These are phyloP conservation scores for Rhodamnia argentea DNA, from an alignment of 345 rosid species.

Conservation along the genomic window DNA sequence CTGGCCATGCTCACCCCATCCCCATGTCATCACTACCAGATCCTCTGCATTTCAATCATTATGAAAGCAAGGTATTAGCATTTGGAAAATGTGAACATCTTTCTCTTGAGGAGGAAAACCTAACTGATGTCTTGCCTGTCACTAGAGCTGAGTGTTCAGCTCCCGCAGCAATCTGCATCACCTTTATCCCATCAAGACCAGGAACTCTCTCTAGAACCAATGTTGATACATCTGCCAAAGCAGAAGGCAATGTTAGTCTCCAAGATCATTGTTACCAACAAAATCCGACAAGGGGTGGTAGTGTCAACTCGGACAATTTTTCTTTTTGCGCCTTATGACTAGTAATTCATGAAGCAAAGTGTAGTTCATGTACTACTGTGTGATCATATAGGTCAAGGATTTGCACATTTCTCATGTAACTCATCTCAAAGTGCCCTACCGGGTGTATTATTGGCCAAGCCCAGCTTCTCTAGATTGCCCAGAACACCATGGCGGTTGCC, in stretches of 20 bases:
- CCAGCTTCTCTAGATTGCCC: constrained; percentile 30
- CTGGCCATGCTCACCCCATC: constrained; percentile 99
- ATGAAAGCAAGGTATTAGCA: neutral
- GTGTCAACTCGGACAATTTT: neutral
- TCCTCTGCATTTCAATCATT: constrained; percentile 27
- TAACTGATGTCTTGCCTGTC: constrained; percentile 31
- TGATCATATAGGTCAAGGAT: neutral
- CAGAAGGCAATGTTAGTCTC: neutral
- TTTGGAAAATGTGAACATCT: neutral
- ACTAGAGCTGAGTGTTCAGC: constrained; percentile 83
- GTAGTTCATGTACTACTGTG: neutral
- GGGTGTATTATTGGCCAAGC: constrained; percentile 14
- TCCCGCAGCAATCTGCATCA: constrained; percentile 59
- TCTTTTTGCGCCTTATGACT: neutral
- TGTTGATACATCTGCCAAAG: constrained; percentile 3
- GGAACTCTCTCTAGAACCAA: constrained; percentile 32
- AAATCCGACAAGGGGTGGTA: neutral
- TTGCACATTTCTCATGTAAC: neutral
- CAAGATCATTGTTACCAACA: neutral
- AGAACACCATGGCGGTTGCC: constrained; percentile 40
- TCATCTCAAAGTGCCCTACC: constrained; percentile 16
- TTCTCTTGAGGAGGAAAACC: neutral
- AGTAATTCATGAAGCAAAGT: neutral
- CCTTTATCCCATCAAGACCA: constrained; percentile 30
- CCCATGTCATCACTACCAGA: constrained; percentile 67